Base-by-base conservation (phyloP, 1,284 basidiomycete species). In the Pterulicium gracile region DNA sequence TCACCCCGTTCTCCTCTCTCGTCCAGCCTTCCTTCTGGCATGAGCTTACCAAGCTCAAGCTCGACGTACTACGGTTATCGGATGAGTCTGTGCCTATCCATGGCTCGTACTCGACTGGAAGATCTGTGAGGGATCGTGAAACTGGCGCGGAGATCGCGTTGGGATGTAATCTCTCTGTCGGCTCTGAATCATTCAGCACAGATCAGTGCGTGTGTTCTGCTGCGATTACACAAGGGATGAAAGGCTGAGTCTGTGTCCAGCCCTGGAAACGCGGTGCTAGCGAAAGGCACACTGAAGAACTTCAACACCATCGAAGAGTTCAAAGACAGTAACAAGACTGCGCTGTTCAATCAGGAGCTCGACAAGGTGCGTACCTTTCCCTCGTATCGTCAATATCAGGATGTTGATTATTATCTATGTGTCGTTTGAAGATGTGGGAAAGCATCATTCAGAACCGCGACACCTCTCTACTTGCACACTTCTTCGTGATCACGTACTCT, bases 291-390 rank as follows among this genome's bases (percentile, higher is more conserved):
- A 1, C 73, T 98, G 56, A 94, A 92, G 72, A 93, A 93, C 61
- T 94, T 77, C 68, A 98, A 98, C 60, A 98, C 96, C 1, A 83
- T 98, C 55, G 94, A 98, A 56, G 91, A 96, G 12, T 98, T 98
- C 69, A 93, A 88, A 57, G 75, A 77, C 1, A 81, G 83, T 1
- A 89, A 97, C 56, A 98, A 98, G 71, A 79, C 82, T 18, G 75
- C 75, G 13, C 62, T 96, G 4, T 92, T 98, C 62, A 86, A 88
- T 50, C 57, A 71, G 18, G 62, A 82, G 47, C 73, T 80, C 0
- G 72, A 81, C 51, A 69, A 79, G 64, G 85, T 84, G 50, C 52
- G 63, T 55, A 42, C 41, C 1, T 40, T 47, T 47, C 21, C 43
- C 36, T 43, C 20, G 46, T 43, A 27, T 36, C 12, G 19, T 49